phyloP scores from a whole-genome alignment of 257 asterid species.

The Agastache rugosa region DNA sequence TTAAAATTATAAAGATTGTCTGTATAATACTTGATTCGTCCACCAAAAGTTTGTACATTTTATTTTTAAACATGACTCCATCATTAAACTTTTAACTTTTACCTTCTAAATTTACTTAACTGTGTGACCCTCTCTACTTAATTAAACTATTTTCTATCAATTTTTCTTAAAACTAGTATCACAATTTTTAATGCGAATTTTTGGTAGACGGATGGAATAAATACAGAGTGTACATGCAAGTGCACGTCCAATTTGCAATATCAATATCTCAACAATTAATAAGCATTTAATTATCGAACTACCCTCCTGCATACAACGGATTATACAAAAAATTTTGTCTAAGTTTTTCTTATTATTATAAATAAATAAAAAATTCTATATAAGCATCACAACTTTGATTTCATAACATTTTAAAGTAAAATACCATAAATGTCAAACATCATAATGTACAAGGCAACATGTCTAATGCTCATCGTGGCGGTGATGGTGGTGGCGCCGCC shows the following conservation, averaged over 20 bases:
- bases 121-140: too few relatives aligned
- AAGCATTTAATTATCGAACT: conserved; percentile 39
- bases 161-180: too few relatives aligned
- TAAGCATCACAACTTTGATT: not conserved
- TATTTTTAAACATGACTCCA: too few relatives aligned
- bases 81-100: too few relatives aligned
- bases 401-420: not conserved
- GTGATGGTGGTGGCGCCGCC: conserved; percentile 25
- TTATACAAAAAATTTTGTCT: not conserved
- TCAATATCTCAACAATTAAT: not conserved
- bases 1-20: too few relatives aligned
- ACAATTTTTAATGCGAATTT: too few relatives aligned
- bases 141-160: too few relatives aligned
- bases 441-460: conserved; percentile 21
- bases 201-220: too few relatives aligned
- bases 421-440: not conserved
- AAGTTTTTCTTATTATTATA: not conserved
- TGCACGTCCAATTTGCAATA: not conserved
- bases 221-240: conserved; percentile 11
- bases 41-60: too few relatives aligned
- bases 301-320: conserved; percentile 19
- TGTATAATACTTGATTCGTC: too few relatives aligned
- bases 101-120: too few relatives aligned
- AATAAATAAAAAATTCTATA: conserved; percentile 18
- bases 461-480: conserved; percentile 29